Evolutionary conservation across 2,329 filamentous ascomycete genomes (phyloP).

Genomic region (Calonectria montana): DNA sequence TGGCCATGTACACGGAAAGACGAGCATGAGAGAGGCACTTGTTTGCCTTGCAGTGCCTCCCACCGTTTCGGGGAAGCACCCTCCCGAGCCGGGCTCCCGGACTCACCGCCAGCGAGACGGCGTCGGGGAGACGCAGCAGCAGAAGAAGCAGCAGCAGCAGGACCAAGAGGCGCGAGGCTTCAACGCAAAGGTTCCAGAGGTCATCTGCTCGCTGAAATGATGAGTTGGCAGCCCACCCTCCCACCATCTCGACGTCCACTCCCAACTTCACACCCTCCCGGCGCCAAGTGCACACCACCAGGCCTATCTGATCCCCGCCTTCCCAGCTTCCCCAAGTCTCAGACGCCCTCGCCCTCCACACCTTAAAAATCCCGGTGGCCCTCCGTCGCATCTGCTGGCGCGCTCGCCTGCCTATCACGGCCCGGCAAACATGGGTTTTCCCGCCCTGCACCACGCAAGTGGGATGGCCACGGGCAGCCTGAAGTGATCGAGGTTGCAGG

Average conservation of each 20-base stretch:
- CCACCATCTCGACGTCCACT: slow-evolving; percentile 7
- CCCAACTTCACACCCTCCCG: slow-evolving; percentile 30
- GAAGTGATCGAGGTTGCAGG: slow-evolving; percentile 17
- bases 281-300: not conserved
- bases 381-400: slow-evolving; percentile 30
- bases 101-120: slow-evolving; percentile 36
- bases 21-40: not conserved
- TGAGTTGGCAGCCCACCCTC: slow-evolving; percentile 47
- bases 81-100: slow-evolving; percentile 38
- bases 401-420: slow-evolving; percentile 32
- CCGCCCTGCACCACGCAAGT: slow-evolving; percentile 23
- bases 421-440: not conserved
- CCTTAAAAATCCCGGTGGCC: slow-evolving; percentile 9
- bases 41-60: not conserved
- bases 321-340: slow-evolving; percentile 12
- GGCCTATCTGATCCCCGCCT: not conserved
- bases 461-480: slow-evolving; percentile 8
- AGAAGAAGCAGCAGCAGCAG: not conserved
- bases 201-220: slow-evolving; percentile 50
- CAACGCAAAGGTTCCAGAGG: slow-evolving; percentile 21
- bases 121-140: not conserved
- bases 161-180: not conserved
- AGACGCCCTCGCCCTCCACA: slow-evolving; percentile 17
- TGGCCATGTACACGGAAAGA: not conserved
- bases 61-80: slow-evolving; percentile 24